Conservation (phyloP, 2,329 filamentous ascomycete genomes). For the Fusarium robinianum region DNA sequence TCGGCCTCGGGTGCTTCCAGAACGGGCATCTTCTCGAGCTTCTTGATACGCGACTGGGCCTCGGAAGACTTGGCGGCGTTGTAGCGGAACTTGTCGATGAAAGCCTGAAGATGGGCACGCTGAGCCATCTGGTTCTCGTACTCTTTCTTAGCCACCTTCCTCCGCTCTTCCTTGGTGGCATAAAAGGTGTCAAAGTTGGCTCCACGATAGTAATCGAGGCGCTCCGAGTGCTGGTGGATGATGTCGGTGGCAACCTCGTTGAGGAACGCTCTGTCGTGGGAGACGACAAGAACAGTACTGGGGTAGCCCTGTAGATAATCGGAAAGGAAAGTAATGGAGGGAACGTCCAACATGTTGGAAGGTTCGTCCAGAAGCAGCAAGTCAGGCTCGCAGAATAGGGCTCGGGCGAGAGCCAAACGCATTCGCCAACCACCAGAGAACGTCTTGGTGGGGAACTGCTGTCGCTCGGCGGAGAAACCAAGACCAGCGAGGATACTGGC, state of each 20-base stretch:
- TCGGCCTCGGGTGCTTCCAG: conserved; percentile 88
- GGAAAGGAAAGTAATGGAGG: conserved; percentile 97
- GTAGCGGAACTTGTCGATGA: conserved; percentile 99
- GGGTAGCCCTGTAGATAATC: conserved; percentile 94
- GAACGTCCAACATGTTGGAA: conserved; percentile 99
- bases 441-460: conserved; percentile 92
- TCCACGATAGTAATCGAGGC: conserved; percentile 97
- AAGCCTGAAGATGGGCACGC: conserved; percentile 90
- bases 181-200: conserved; percentile 98
- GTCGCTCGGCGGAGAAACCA: conserved; percentile 91
- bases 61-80: conserved; percentile 98
- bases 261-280: conserved; percentile 97
- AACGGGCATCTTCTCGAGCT: conserved; percentile 94
- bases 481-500: conserved; percentile 96
- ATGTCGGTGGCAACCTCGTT: conserved; percentile 99
- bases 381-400: conserved; percentile 97
- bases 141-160: conserved; percentile 94
- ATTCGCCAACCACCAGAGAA: conserved; percentile 99
- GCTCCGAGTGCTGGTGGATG: conserved; percentile 95
- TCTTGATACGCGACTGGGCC: conserved; percentile 98
- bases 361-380: conserved; percentile 96
- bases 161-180: conserved; percentile 92
- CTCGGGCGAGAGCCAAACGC: conserved; percentile 91
- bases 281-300: conserved; percentile 93
- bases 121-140: conserved; percentile 98